These are phyloP conservation scores for Dentipellis fragilis DNA, from an alignment of 768 basidiomycete species.

Conservation along the genomic window DNA sequence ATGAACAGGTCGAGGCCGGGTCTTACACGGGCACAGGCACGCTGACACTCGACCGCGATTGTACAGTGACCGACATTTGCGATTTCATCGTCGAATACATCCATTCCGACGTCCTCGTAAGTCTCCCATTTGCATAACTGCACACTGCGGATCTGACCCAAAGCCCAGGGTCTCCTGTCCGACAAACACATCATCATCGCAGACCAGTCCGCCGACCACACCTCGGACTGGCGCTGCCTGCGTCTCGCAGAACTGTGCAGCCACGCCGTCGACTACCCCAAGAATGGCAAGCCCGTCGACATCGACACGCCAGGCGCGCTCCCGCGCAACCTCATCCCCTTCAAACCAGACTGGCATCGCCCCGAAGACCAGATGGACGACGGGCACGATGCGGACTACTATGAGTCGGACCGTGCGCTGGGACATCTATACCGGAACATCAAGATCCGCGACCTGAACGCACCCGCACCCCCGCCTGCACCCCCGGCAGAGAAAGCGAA, in stretches of 20 bases:
- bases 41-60: constrained; percentile 24
- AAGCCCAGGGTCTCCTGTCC: constrained; percentile 55
- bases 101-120: constrained; percentile 69
- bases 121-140: constrained; percentile 7
- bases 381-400: constrained; percentile 44
- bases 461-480: not conserved
- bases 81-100: constrained; percentile 81
- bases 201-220: constrained; percentile 73
- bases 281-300: constrained; percentile 61
- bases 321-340: constrained; percentile 48
- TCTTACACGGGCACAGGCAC: constrained; percentile 30
- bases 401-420: constrained; percentile 59
- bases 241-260: constrained; percentile 50
- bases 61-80: constrained; percentile 61
- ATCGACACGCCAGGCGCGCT: constrained; percentile 27
- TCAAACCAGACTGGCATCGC: constrained; percentile 75
- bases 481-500: not conserved
- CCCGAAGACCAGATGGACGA: constrained; percentile 22
- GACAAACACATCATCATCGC: constrained; percentile 53
- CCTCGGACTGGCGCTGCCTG: constrained; percentile 46
- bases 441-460: constrained; percentile 29
- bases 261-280: constrained; percentile 73
- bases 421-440: constrained; percentile 65
- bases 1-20: constrained; percentile 37
- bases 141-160: not conserved